Evolutionary conservation across 257 asterid genomes (phyloP).

Genomic region (Solanum bukasovii): DNA sequence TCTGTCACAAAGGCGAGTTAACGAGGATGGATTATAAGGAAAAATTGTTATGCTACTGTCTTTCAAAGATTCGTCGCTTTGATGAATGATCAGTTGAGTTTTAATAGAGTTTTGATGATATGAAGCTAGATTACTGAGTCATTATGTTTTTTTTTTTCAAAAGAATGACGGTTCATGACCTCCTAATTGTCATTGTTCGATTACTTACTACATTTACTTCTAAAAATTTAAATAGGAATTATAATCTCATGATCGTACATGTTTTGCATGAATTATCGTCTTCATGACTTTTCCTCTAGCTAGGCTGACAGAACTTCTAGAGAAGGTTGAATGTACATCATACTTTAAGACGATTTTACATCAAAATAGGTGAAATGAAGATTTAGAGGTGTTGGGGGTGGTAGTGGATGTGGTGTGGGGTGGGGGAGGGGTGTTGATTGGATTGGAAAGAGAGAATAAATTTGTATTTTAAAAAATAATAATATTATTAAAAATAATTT

Average conservation of each 20-base stretch:
- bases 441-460: no score
- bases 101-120: no score
- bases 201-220: background rate
- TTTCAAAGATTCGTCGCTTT: background rate
- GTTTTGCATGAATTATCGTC: background rate
- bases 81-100: background rate
- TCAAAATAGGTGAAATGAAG: no score
- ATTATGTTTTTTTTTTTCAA: no score
- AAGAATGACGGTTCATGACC: background rate
- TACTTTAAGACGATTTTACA: no score
- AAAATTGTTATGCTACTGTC: accelerated
- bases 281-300: background rate
- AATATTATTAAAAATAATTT: no score
- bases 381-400: no score
- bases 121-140: background rate
- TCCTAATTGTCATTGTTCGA: background rate
- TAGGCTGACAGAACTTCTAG: no score
- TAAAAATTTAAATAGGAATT: background rate
- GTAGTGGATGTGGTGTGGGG: no score
- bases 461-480: no score
- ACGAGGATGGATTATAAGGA: background rate
- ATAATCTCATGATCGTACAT: background rate
- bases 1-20: accelerated
- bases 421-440: no score
- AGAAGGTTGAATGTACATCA: no score